Evolutionary conservation across 495 filamentous ascomycete genomes (phyloP).

Genomic region (Astrothelium subdiscretum): DNA sequence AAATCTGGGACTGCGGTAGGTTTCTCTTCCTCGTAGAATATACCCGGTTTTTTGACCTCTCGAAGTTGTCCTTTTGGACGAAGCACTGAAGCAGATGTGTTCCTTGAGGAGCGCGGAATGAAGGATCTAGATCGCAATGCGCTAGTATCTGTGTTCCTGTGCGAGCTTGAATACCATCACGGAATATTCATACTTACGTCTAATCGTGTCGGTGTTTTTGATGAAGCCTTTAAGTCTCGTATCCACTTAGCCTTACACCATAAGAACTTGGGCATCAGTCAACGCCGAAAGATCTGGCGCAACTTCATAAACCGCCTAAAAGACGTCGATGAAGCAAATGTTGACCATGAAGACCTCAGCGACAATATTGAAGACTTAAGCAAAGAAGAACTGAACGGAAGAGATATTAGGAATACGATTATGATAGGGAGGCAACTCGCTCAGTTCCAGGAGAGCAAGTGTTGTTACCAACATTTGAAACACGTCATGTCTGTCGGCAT

Average conservation of each 20-base stretch:
- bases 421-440: conserved; percentile 11
- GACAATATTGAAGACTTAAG: conserved; percentile 17
- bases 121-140: conserved; percentile 10
- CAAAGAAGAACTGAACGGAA: conserved; percentile 9
- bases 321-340: not conserved
- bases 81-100: conserved; percentile 14
- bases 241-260: conserved; percentile 38
- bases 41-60: too few relatives aligned
- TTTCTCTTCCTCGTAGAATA: too few relatives aligned
- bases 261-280: conserved; percentile 20
- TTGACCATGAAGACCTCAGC: not conserved
- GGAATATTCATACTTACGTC: conserved; percentile 5
- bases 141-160: conserved; percentile 12
- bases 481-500: not conserved
- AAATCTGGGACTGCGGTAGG: too few relatives aligned
- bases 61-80: too few relatives aligned
- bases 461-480: not conserved
- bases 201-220: conserved; percentile 27
- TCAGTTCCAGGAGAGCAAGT: not conserved
- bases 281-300: not conserved
- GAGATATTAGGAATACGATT: conserved; percentile 15
- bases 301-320: conserved; percentile 5
- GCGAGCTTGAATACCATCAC: not conserved
- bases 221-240: conserved; percentile 34
- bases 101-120: conserved; percentile 10